A percentile compares a stretch with the other conserved stretches of the same genome.
Evolutionary conservation across 164 flowering plant genomes (phyloP).

Genomic region (Nelumbo lutea): DNA sequence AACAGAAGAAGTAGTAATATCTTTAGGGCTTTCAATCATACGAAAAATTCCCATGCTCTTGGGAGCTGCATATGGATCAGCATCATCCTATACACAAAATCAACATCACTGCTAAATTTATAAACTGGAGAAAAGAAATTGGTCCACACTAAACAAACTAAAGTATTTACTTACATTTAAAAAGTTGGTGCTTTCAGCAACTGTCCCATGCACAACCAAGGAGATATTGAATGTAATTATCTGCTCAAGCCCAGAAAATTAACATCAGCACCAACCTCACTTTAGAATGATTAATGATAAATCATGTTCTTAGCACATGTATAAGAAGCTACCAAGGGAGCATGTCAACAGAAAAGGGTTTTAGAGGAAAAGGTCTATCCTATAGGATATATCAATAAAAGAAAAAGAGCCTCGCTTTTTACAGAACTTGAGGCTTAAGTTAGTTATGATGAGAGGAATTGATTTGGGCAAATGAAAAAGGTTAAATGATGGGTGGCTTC

Average conservation of each 20-base stretch:
- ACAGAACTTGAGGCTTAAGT: too few relatives aligned
- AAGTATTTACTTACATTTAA: slow-evolving; percentile 32
- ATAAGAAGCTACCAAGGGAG: too few relatives aligned
- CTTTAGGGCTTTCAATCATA: slow-evolving; percentile 61
- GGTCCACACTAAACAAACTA: background rate
- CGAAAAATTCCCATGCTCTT: slow-evolving; percentile 70
- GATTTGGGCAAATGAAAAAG: too few relatives aligned
- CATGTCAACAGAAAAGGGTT: too few relatives aligned
- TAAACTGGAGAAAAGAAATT: background rate
- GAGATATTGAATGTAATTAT: slow-evolving; percentile 78
- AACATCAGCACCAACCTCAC: background rate
- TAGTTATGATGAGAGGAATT: too few relatives aligned
- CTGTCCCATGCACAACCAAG: slow-evolving; percentile 65
- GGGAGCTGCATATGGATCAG: slow-evolving; percentile 66
- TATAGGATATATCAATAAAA: too few relatives aligned
- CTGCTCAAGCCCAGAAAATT: slow-evolving; percentile 29
- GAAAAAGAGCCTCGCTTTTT: too few relatives aligned
- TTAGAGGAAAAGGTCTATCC: too few relatives aligned
- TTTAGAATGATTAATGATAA: too few relatives aligned
- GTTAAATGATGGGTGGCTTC: too few relatives aligned
- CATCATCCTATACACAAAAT: slow-evolving; percentile 35
- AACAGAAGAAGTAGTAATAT: slow-evolving; percentile 53
- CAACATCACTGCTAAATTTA: background rate
- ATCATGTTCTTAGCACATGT: too few relatives aligned
- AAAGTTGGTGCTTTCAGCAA: slow-evolving; percentile 42